Evolutionary conservation across 2,329 filamentous ascomycete species (phyloP), one percentile per base, ranked within the genome.

Genomic region (Sporothrix luriei): DNA sequence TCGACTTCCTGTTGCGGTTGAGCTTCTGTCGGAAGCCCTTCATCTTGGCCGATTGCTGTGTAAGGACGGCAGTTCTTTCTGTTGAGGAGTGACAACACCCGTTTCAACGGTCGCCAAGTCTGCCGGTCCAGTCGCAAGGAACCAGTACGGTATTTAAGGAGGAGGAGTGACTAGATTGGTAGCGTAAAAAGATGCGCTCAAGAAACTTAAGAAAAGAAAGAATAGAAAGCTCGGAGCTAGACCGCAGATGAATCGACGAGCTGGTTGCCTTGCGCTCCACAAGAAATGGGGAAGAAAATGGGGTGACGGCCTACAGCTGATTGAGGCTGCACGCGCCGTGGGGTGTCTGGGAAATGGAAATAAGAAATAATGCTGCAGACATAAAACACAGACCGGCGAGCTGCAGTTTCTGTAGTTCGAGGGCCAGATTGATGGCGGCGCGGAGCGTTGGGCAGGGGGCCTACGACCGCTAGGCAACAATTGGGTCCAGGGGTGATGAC

Each of bases 21-120:
- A 72, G 61, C 61, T 72, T 72, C 43, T 64, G 57, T 21, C 72
- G 71, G 19, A 73, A 71, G 40, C 51, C 62, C 70, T 73, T 73
- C 72, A 73, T 73, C n/a, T 54, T 59, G 10, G 16, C 21, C 6
- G 38, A 40, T 21, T 11, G 61, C 38, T 49, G 16, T 64, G 69
- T 68, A 4, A 29, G 5, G 4, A 43, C 57, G 57, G 48, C 19
- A 49, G 6, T 14, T 24, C 11, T 16, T 52, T 21, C 29, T 11
- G 13, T 61, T 52, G 3, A 10, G 49, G 40, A 29, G 48, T 49
- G 2, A 40, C n/a, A 29, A 26, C 21, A 9, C 24, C 5, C 2
- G 40, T 14, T 29, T 33, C 38, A 21, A 19, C 55, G 38, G 19
- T 62, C 57, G n/a, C 57, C 38, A 46, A 43, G 55, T 61, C 55